These are phyloP conservation scores for Pyrenophora seminiperda DNA, from an alignment of 2,329 filamentous ascomycete species.

Conservation along the genomic window DNA sequence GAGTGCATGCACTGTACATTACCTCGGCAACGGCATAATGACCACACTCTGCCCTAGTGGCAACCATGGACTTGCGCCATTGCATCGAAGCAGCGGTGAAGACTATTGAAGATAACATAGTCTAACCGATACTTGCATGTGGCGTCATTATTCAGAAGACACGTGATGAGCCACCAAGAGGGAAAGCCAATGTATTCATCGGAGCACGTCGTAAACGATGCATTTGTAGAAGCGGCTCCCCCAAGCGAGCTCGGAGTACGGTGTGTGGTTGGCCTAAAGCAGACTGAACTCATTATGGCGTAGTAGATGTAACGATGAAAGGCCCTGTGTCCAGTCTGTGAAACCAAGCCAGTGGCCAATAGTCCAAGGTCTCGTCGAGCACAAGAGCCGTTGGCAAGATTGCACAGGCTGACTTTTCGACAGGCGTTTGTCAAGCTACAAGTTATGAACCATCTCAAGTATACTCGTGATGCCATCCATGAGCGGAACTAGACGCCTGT, in stretches of 20 bases:
- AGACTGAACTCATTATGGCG: constrained; percentile 34
- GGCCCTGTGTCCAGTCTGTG: constrained; percentile 36
- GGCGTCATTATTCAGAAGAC: not conserved
- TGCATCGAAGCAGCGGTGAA: too few species aligned
- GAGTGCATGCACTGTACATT: not conserved
- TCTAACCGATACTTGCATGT: too few species aligned
- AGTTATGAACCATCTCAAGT: not conserved
- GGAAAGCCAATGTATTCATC: not conserved
- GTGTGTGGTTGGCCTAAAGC: constrained; percentile 23
- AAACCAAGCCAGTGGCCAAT: constrained; percentile 26
- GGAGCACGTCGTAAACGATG: not conserved
- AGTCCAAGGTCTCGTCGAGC: constrained; percentile 20
- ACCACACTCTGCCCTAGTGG: not conserved
- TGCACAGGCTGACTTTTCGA: constrained; percentile 22
- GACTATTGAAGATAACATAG: too few species aligned
- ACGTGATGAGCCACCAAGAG: not conserved
- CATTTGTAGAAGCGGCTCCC: constrained; percentile 4
- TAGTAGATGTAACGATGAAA: constrained; percentile 44
- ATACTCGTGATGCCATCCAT: not conserved
- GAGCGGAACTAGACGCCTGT: not conserved
- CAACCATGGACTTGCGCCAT: not conserved
- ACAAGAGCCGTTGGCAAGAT: constrained; percentile 28
- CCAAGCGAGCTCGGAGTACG: not conserved
- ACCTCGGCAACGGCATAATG: not conserved
- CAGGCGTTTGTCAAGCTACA: not conserved